Base-by-base conservation (phyloP, 1,284 basidiomycete genomes). In the Ceratobasidium papillatum region DNA sequence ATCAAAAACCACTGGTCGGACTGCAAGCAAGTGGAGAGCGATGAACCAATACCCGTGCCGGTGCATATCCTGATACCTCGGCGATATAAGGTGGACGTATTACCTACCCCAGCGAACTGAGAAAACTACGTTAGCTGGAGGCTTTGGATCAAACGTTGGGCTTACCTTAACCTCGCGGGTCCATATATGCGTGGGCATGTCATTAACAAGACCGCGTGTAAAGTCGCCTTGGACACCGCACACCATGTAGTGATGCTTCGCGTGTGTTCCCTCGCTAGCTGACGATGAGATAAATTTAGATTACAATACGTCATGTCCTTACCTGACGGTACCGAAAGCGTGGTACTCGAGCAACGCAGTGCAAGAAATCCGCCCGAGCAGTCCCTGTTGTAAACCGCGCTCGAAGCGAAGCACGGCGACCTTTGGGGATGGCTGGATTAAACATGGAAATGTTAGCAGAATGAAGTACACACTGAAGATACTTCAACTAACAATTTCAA, bases 201-300 rank as follows among this genome's bases (percentile, higher is more conserved):
- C 84, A 76, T 87, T 85, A 77, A 92, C 90, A 36, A 92, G 87
- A 74, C 87, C 86, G 74, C 85, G 85, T 19, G 91, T 93, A 80
- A 93, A 93, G 79, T 92, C 91, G 38, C 90, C 90, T 84, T 92
- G 91, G 59, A 92, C 91, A 81, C 91, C 91, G 78, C 88, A 90
- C 75, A 92, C 89, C 85, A 93, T 82, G 82, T 91, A 92, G 81
- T 92, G 91, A 78, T 90, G 88, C 78, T 90, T 87, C 11, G 87
- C 11, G 91, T 86, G 75, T 91, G 85, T 8, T 84, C 49, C 17
- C 49, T 19, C 49, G 19, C 49, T 51, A 8, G 19, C 49, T 51
- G 49, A 51, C 22, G 14, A 5, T 14, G 7, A 41, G 14, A 14
- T 14, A 51, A 8, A 25, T 19, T 45, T 19, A 19, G 19, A 45